phyloP scores from a whole-genome alignment of 495 filamentous ascomycete species.

The Bryoglossum gracile region DNA sequence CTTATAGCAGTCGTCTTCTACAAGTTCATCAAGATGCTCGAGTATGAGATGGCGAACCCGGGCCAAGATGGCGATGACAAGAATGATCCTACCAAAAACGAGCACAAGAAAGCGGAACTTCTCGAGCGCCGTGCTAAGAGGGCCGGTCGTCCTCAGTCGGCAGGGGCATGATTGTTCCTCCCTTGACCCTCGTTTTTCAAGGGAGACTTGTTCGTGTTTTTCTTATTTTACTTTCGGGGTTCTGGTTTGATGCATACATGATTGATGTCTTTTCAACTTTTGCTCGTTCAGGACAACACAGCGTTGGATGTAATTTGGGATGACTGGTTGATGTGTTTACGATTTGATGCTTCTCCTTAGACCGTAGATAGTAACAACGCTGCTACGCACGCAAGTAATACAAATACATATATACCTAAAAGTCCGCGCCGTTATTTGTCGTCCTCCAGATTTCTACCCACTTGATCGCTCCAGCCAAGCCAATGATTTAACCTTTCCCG shows the following conservation, averaged over 20 bases:
- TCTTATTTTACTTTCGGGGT: too few species aligned
- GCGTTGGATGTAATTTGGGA: not conserved
- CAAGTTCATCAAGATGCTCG: slow-evolving; percentile 51
- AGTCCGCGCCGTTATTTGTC: too few species aligned
- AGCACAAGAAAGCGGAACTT: slow-evolving; percentile 14
- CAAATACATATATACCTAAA: too few species aligned
- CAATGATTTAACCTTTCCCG: too few species aligned
- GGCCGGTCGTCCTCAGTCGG: not conserved
- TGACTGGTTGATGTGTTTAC: not conserved
- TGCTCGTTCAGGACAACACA: not conserved
- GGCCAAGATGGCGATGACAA: slow-evolving; percentile 49
- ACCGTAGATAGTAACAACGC: too few species aligned
- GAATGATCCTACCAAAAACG: slow-evolving; percentile 21
- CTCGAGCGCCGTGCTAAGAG: slow-evolving; percentile 2
- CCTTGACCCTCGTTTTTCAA: too few species aligned
- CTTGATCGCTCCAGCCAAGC: too few species aligned
- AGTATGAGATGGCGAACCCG: slow-evolving; percentile 71
- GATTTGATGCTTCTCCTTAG: not conserved
- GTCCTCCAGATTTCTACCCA: too few species aligned
- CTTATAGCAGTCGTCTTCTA: slow-evolving; percentile 61
- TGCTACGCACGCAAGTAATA: not conserved
- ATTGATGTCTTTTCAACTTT: slow-evolving; percentile 1
- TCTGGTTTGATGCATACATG: not conserved
- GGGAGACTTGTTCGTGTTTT: too few species aligned
- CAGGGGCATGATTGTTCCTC: too few species aligned